Base-by-base conservation (phyloP, 2,329 filamentous ascomycete species). In the Claviceps sorghi region DNA sequence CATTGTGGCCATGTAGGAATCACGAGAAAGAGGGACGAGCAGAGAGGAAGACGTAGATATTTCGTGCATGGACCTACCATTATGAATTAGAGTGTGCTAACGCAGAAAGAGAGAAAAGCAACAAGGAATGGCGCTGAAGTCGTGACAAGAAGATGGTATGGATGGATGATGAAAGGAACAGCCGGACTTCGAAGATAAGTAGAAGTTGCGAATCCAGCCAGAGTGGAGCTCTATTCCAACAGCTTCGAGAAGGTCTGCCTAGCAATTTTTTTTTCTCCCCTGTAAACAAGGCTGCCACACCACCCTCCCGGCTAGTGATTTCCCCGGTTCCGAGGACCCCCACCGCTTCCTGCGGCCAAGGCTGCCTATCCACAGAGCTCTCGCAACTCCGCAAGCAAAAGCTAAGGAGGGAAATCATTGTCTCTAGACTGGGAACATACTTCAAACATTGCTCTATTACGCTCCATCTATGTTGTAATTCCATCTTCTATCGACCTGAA, bases 141-240 rank as follows among this genome's bases (percentile, higher is more conserved):
- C 43, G 43, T 53, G 26, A 22, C 19, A 45, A 45, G 26, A 45
- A 50, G 34, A 50, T 45, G 48, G 34, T 45, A 52, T 34, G 44
- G 47, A 29, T 11, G 41, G 43, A 48, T 41, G 41, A 19, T 36
- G 46, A 49, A 50, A 49, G n/a, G 50, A n/a, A 19, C n/a, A 26
- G 22, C 42, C 8, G 42, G 46, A 29, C 46, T 43, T 21, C 6
- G 47, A 41, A 32, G 26, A 26, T 19, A 10, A 36, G 34, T 13
- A 42, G 45, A 34, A 42, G 47, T 38, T 44, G 42, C 30, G 22
- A 49, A 46, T 51, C 17, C 17, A 56, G 48, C 4, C 13, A 29
- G 29, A 54, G 61, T 64, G 65, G 65, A 64, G 59, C 63, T 66
- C 57, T 61, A 57, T 67, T 67, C 67, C 54, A 69, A 68, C 59